Percentiles rank a stretch among this genome's conserved stretches.
phyloP scores from a whole-genome alignment of 2,329 filamentous ascomycete genomes.

The Fusarium sublunatum region DNA sequence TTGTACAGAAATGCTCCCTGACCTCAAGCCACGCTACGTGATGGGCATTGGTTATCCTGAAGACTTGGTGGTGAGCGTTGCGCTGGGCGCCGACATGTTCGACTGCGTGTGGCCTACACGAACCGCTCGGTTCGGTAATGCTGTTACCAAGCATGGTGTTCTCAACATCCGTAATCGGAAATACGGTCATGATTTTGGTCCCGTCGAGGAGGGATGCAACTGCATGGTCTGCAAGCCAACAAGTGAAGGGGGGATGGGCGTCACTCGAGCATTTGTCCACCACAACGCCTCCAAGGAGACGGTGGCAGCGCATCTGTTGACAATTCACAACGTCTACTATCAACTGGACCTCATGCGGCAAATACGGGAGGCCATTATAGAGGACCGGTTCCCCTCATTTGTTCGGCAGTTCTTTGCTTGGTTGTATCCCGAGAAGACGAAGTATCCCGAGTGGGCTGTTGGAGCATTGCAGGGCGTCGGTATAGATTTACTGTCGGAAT shows the following conservation, averaged over 20 bases:
- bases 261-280: conserved; percentile 90
- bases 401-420: conserved; percentile 80
- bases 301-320: conserved; percentile 84
- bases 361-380: conserved; percentile 80
- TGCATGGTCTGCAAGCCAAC: conserved; percentile 80
- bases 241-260: conserved; percentile 76
- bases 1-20: conserved; percentile 86
- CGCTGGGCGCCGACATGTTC: conserved; percentile 98
- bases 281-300: conserved; percentile 96
- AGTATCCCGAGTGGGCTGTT: conserved; percentile 86
- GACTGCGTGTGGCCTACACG: conserved; percentile 99
- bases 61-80: conserved; percentile 92
- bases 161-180: conserved; percentile 83
- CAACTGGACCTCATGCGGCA: conserved; percentile 84
- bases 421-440: conserved; percentile 71
- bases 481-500: conserved; percentile 65
- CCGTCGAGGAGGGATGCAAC: conserved; percentile 83
- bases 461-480: conserved; percentile 82
- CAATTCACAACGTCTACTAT: conserved; percentile 96
- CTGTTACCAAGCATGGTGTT: conserved; percentile 83
- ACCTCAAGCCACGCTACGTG: conserved; percentile 95
- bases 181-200: conserved; percentile 82
- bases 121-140: conserved; percentile 95
- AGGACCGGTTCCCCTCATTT: conserved; percentile 83
- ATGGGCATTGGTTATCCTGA: conserved; percentile 99